Evolutionary conservation across 2,329 filamentous ascomycete species (phyloP).

Genomic region (Sclerotinia subarctica): DNA sequence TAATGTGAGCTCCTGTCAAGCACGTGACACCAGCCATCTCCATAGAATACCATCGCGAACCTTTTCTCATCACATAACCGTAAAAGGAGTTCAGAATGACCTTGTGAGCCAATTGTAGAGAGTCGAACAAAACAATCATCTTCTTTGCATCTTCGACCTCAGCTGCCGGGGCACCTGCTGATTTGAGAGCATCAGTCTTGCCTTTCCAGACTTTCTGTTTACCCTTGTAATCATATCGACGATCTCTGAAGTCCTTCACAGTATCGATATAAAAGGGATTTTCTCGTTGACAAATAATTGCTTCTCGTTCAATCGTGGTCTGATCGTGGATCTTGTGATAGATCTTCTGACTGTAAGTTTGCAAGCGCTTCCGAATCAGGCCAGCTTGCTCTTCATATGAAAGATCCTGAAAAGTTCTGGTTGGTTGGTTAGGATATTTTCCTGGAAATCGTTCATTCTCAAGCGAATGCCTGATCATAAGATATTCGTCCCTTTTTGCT

Average conservation of each 20-base stretch:
- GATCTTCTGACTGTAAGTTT: slow-evolving; percentile 95
- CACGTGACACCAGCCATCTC: slow-evolving; percentile 99
- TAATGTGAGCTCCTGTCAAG: slow-evolving; percentile 92
- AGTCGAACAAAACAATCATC: slow-evolving; percentile 97
- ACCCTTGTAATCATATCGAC: slow-evolving; percentile 97
- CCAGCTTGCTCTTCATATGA: slow-evolving; percentile 75
- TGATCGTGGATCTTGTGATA: slow-evolving; percentile 99
- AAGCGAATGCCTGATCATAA: slow-evolving; percentile 92
- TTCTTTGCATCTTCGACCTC: slow-evolving; percentile 96
- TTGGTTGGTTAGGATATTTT: slow-evolving; percentile 65
- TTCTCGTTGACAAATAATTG: slow-evolving; percentile 96
- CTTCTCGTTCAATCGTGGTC: slow-evolving; percentile 87
- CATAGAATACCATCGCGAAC: slow-evolving; percentile 97
- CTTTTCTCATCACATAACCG: slow-evolving; percentile 98
- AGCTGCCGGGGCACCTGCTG: slow-evolving; percentile 67
- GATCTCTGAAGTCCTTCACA: slow-evolving; percentile 92
- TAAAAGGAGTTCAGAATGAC: slow-evolving; percentile 99
- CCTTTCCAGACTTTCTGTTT: slow-evolving; percentile 98
- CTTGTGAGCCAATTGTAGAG: slow-evolving; percentile 93
- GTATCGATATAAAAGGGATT: slow-evolving; percentile 99
- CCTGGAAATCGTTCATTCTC: slow-evolving; percentile 92
- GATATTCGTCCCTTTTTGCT: slow-evolving; percentile 96
- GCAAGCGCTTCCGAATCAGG: slow-evolving; percentile 80
- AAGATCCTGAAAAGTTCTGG: slow-evolving; percentile 76
- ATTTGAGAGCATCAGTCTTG: slow-evolving; percentile 84